Conservation (phyloP, 2,329 filamentous ascomycete species). For the Hypoxylon rubiginosum region DNA sequence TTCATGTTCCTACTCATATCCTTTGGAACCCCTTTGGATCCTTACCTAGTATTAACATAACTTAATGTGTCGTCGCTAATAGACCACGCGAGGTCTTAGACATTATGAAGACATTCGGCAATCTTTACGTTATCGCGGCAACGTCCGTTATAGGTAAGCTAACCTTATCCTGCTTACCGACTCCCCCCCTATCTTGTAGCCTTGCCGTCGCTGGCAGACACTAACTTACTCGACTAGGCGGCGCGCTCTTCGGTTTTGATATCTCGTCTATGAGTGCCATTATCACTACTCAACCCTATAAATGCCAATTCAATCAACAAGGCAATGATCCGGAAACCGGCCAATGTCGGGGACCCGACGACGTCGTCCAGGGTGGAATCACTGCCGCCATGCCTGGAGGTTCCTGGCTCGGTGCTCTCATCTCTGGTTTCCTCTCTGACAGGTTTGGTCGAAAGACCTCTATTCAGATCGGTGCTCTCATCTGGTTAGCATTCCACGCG, state of each 20-base stretch:
- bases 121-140: conserved; percentile 60
- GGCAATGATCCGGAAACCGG: conserved; percentile 46
- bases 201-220: not conserved
- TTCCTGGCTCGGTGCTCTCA: conserved; percentile 74
- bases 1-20: conserved; percentile 24
- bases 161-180: not conserved
- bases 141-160: conserved; percentile 58
- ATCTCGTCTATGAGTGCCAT: conserved; percentile 62
- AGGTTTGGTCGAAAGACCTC: conserved; percentile 62
- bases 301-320: conserved; percentile 59
- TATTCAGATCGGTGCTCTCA: conserved; percentile 64
- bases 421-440: conserved; percentile 72
- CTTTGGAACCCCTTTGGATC: conserved; percentile 9
- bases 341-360: conserved; percentile 64
- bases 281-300: conserved; percentile 58
- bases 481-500: conserved; percentile 59
- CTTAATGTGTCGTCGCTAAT: conserved; percentile 38
- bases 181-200: not conserved
- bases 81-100: conserved; percentile 44
- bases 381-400: conserved; percentile 79
- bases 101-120: conserved; percentile 54
- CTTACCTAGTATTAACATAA: conserved; percentile 18
- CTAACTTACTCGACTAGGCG: conserved; percentile 48
- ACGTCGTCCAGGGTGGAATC: conserved; percentile 71
- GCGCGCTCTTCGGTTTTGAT: conserved; percentile 60